Base-by-base conservation (phyloP, 129 eudicot species). In the Flaveria robusta region DNA sequence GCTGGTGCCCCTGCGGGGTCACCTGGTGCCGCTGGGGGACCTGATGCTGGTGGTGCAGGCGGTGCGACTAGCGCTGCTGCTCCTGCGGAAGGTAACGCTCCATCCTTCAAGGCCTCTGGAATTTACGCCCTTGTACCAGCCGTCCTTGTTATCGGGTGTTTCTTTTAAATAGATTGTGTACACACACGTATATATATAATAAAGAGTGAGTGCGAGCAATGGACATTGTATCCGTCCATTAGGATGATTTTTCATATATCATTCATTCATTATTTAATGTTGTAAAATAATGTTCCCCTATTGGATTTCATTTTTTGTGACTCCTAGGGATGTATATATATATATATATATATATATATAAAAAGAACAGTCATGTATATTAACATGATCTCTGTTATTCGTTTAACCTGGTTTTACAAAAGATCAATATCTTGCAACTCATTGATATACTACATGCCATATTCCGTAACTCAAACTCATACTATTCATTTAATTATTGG, bases 121-220 rank as follows among this genome's bases (percentile, higher is more conserved):
- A 66, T 72, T 56, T 64, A 67, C 16, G 82, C 56, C 29, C 42
- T 72, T 49, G 70, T 78, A 59, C 77, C 82, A 20, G 64, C 75
- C 4, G 66, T 72, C 5, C 70, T 45, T 39, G 76, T 68, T 56
- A 74, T 74, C 23, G 76, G 88, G 9, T 68, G 79, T 64, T 81
- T 87, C 86, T 81, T 81, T 63, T 84, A 81, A 81, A 54, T 66
- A 56, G 11, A n/a, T 70, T 49, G 29, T 66, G 46, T 80, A 66
- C n/a, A 68, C 15, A n/a, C n/a, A n/a, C n/a, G n/a, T n/a, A n/a
- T n/a, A 54, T 5, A 31, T 79, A 29, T 79, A 59, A 59, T 59
- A 79, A 79, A 66, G 45, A 59, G 69, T 59, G 45, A 59, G 69
- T 59, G 83, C 62, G 54, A 42, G 51, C 14, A 9, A 66, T 80